Conservation (phyloP, 108 stramenopile genomes). For the Schizochytrium sp. region DNA sequence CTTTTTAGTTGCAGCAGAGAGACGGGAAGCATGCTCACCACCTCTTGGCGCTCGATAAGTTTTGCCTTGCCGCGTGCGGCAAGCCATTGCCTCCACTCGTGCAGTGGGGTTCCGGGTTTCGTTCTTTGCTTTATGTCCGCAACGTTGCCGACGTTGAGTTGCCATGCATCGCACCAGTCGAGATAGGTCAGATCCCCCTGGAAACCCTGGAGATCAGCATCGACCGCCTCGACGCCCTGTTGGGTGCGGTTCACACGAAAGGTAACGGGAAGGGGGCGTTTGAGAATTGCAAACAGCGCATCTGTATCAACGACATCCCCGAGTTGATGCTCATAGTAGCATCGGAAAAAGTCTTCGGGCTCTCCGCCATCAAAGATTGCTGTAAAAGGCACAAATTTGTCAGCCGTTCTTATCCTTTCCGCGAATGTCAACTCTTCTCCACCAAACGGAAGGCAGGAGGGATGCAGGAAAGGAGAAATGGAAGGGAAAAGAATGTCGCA, state of each 20-base stretch:
- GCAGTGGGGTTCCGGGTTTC: neutral
- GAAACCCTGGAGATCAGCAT: neutral
- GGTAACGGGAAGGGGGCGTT: neutral
- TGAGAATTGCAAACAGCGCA: neutral
- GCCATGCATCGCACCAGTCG: constrained; percentile 10
- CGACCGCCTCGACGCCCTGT: neutral
- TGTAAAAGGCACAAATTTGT: neutral
- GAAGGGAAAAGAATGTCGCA: neutral
- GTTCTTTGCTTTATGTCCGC: neutral
- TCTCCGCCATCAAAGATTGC: neutral
- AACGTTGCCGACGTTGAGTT: neutral
- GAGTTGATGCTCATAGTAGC: neutral
- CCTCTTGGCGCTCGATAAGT: constrained; percentile 70
- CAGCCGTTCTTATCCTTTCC: too few relatives aligned
- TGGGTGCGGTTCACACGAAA: neutral
- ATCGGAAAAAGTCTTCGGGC: neutral
- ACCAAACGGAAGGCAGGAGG: neutral
- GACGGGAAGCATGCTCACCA: constrained; percentile 94
- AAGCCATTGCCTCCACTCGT: neutral
- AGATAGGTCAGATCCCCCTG: neutral
- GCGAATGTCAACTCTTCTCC: too few relatives aligned
- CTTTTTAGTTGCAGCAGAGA: constrained; percentile 65
- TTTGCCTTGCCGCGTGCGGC: neutral
- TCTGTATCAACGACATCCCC: neutral
- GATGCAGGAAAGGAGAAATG: neutral